Evolutionary conservation across 345 rosid species (phyloP), one percentile per base, ranked within the genome.

Genomic region (Euphorbia tirucalli): DNA sequence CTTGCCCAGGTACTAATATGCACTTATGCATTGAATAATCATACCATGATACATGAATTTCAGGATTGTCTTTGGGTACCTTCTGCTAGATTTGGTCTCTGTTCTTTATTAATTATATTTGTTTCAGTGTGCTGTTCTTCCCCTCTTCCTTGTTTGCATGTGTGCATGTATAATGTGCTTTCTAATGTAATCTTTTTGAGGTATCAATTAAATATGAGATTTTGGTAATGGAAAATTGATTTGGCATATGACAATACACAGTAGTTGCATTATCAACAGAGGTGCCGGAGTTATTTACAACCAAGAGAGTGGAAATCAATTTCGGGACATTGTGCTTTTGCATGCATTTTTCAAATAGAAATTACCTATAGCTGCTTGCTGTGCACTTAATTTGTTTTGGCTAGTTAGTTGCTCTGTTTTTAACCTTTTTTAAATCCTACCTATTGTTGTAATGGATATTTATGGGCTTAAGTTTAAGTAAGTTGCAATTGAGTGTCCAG

Each of bases 1-100:
- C 87, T 94, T 72, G 92, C 97, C 52, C 98, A 94, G 98, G 98
- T 92, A 79, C 41, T 54, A 56, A 37, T 22, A 30, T 69, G 15
- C 32, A 30, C 35, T 31, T 68, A 2, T 49, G 43, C 37, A 11
- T 60, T 32, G 28, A 44, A 41, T 46, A 56, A 15, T 44, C 9
- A 62, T 21, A 43, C n/a, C 16, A 31, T 46, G 60, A 61, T 22
- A 2, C 58, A 52, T 43, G 44, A 55, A 55, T n/a, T 21, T 58
- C 3, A 4, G 4, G 21, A 41, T n/a, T n/a, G n/a, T n/a, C n/a
- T n/a, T n/a, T 11, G 3, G 14, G 30, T 10, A 73, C 7, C 65
- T 61, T 21, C 60, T 25, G 52, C 37, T 57, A 28, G 31, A 69
- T 32, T 64, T 44, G 70, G 32, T 41, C 24, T 9, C 48, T 65